Base-by-base conservation (phyloP, 2,329 filamentous ascomycete species). In the Clonostachys sp. region DNA sequence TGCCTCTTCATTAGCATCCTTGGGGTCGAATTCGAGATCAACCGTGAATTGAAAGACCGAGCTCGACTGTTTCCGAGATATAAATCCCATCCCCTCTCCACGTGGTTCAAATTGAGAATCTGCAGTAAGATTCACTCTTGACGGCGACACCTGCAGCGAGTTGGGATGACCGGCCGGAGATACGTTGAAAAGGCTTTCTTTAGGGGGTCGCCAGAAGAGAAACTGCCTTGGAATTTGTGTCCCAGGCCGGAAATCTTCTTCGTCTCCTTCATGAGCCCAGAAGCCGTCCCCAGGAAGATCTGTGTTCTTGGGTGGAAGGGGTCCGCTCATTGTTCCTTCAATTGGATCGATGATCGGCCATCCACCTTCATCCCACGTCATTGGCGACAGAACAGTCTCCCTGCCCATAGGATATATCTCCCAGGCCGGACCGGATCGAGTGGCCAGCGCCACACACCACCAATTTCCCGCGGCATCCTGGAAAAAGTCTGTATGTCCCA, bases 171-270 rank as follows among this genome's bases (percentile, higher is more conserved):
- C 70, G 0, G 53, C 55, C 1, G 68, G 67, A 2, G 73, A 81
- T 14, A 75, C 53, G 3, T 59, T 64, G 64, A 72, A 83, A 45
- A 64, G 68, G 36, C 58, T 61, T 0, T 65, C 55, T 33, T 69
- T 64, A 2, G 78, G 80, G 12, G 71, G 76, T 5, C 81, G 69
- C 68, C 79, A 81, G 64, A 78, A 69, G 3, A 77, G 70, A 51
- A 83, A 77, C 53, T 83, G 75, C 1, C 65, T 63, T 4, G 79
- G 78, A 1, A 83, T 59, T 0, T 57, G 53, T 1, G 67, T 67
- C 0, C 65, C 65, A 0, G 69, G 64, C 9, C 61, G 52, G 55
- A 83, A 82, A 24, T 71, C 66, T 42, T 77, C 61, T 10, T 57
- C 52, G 52, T 81, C 76, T 2, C 69, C 64, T 13, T 66, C 66